phyloP scores from a whole-genome alignment of 306 rosid species.

The Carpinus viminea region DNA sequence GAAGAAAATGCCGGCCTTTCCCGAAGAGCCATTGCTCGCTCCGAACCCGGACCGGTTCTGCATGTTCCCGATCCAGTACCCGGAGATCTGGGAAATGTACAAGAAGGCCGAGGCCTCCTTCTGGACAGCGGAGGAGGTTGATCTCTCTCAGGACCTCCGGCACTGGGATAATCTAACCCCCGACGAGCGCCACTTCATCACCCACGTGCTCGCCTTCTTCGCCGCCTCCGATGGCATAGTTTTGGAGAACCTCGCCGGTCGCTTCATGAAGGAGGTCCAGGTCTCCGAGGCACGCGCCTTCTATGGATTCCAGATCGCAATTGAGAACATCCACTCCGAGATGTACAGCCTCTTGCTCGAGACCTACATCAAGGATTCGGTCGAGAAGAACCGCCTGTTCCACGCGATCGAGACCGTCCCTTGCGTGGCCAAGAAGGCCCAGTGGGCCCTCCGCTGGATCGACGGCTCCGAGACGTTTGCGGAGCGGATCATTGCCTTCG shows the following conservation, averaged over 20 bases:
- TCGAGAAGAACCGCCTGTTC: slow-evolving; percentile 56
- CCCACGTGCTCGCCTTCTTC: slow-evolving; percentile 83
- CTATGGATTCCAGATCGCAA: slow-evolving; percentile 88
- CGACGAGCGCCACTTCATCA: slow-evolving; percentile 73
- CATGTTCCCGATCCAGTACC: slow-evolving; percentile 91
- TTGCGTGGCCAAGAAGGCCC: slow-evolving; percentile 61
- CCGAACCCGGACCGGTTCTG: slow-evolving; percentile 81
- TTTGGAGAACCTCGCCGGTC: slow-evolving; percentile 72
- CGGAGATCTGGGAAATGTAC: slow-evolving; percentile 92
- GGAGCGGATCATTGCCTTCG: slow-evolving; percentile 68
- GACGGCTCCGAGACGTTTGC: slow-evolving; percentile 50
- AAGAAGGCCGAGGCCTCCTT: slow-evolving; percentile 90
- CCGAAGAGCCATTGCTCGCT: slow-evolving; percentile 74
- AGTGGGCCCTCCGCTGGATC: slow-evolving; percentile 69
- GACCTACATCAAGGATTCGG: slow-evolving; percentile 64
- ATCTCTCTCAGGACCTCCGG: slow-evolving; percentile 54
- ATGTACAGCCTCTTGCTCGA: slow-evolving; percentile 83
- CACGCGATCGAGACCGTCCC: slow-evolving; percentile 76
- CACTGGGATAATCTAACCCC: slow-evolving; percentile 62
- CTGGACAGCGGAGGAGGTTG: slow-evolving; percentile 94
- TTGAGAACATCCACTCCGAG: slow-evolving; percentile 89
- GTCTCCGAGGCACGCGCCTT: slow-evolving; percentile 84
- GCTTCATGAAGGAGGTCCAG: slow-evolving; percentile 88
- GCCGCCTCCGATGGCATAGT: slow-evolving; percentile 94
- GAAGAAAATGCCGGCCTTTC: slow-evolving; percentile 57